Conservation (phyloP, 805 yeast genomes). For the Candida boidinii region DNA sequence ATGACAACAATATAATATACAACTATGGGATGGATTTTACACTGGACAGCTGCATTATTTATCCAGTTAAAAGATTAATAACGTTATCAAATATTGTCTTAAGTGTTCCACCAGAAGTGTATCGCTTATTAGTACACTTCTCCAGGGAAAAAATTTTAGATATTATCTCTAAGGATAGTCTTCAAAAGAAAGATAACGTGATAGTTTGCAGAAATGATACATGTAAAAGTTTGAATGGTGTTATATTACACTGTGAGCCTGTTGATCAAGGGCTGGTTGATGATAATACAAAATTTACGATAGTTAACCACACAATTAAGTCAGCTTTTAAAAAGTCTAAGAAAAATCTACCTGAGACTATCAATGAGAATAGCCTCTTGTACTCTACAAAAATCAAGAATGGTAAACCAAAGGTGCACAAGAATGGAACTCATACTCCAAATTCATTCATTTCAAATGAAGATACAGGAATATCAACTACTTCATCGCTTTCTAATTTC, state of each 20-base stretch:
- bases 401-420: too few species aligned
- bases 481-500: too few species aligned
- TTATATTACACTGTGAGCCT: slow-evolving; percentile 61
- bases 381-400: too few species aligned
- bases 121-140: slow-evolving; percentile 29
- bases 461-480: too few species aligned
- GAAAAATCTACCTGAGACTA: too few species aligned
- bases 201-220: slow-evolving; percentile 34
- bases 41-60: slow-evolving; percentile 29
- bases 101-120: slow-evolving; percentile 39
- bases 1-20: slow-evolving; percentile 28
- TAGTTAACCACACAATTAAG: slow-evolving; percentile 42
- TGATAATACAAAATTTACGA: slow-evolving; percentile 40
- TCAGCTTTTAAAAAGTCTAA: too few species aligned
- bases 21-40: slow-evolving; percentile 32
- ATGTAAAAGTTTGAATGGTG: slow-evolving; percentile 37
- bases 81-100: slow-evolving; percentile 31
- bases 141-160: slow-evolving; percentile 24
- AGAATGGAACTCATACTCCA: too few species aligned
- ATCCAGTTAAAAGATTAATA: slow-evolving; percentile 20
- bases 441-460: too few species aligned
- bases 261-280: slow-evolving; percentile 55
- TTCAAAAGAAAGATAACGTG: slow-evolving; percentile 13
- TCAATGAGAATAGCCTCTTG: too few species aligned
- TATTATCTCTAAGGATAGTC: slow-evolving; percentile 26